Base-by-base conservation (phyloP, 306 rosid genomes). In the Delonix regia region DNA sequence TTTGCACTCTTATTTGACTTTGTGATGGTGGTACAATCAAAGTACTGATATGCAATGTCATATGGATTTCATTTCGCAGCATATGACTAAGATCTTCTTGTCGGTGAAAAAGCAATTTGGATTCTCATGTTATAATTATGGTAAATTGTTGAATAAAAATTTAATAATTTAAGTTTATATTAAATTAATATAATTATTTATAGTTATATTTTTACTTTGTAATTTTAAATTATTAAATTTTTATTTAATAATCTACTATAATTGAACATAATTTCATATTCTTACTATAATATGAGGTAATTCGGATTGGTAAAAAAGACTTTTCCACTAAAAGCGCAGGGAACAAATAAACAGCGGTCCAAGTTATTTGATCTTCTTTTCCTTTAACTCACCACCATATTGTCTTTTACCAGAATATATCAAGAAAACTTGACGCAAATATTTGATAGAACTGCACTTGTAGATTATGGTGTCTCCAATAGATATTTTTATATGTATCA, bases 61-160 rank as follows among this genome's bases (percentile, higher is more conserved):
- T 83, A 57, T 25, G 64, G 36, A 7, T 12, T 57, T 24, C 15
- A 11, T 57, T 78, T 88, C 80, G 81, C 88, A 59, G 77, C 84
- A 49, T 72, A 90, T 83, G 61, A 84, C 75, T 80, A 83, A 69
- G 81, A 87, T 85, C 71, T 60, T 81, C 34, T 73, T 76, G 90
- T 88, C 90, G 87, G 79, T 83, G 79, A 78, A 71, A 73, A 83
- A 82, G 68, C n/a, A n/a, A n/a, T n/a, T n/a, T n/a, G n/a, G n/a
- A n/a, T n/a, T n/a, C n/a, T n/a, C n/a, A n/a, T n/a, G n/a, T n/a
- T n/a, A n/a, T n/a, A n/a, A n/a, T n/a, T n/a, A n/a, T n/a, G n/a
- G n/a, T n/a, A n/a, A n/a, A n/a, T n/a, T n/a, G n/a, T n/a, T n/a
- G n/a, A n/a, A n/a, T n/a, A n/a, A n/a, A n/a, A n/a, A n/a, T n/a